Evolutionary conservation across 2,329 filamentous ascomycete species (phyloP).

Genomic region (Alternaria triticimaculans): DNA sequence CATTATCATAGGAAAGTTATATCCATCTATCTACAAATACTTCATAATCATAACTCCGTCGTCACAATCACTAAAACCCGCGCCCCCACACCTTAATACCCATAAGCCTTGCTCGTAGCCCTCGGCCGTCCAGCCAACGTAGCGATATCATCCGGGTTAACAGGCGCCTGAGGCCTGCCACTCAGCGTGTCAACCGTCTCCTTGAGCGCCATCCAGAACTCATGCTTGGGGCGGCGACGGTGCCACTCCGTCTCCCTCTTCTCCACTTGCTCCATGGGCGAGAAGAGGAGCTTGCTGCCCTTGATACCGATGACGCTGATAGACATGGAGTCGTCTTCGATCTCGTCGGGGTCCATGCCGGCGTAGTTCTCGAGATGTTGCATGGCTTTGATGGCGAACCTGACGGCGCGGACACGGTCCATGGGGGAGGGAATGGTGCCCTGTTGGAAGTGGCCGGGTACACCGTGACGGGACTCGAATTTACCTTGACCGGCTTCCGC

Average conservation of each 20-base stretch:
- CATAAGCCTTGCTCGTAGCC: neutral
- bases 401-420: constrained; percentile 91
- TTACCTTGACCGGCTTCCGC: constrained; percentile 88
- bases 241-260: constrained; percentile 88
- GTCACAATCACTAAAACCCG: neutral
- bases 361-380: constrained; percentile 85
- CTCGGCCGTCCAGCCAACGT: constrained; percentile 29
- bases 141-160: constrained; percentile 24
- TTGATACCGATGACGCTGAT: constrained; percentile 89
- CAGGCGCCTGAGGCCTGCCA: constrained; percentile 54
- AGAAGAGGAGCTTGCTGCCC: constrained; percentile 88
- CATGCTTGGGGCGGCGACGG: constrained; percentile 80
- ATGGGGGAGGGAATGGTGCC: constrained; percentile 75
- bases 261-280: constrained; percentile 80
- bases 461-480: constrained; percentile 87
- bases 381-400: constrained; percentile 92
- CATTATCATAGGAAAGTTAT: neutral
- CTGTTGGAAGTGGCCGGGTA: constrained; percentile 53
- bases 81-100: neutral
- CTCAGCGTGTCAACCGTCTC: constrained; percentile 83
- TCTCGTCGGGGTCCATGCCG: constrained; percentile 67
- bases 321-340: constrained; percentile 75
- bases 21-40: constrained; percentile 9
- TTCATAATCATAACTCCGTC: neutral
- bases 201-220: constrained; percentile 85